These are phyloP conservation scores for Rhynchosporium graminicola DNA, from an alignment of 2,329 filamentous ascomycete species.

Conservation along the genomic window DNA sequence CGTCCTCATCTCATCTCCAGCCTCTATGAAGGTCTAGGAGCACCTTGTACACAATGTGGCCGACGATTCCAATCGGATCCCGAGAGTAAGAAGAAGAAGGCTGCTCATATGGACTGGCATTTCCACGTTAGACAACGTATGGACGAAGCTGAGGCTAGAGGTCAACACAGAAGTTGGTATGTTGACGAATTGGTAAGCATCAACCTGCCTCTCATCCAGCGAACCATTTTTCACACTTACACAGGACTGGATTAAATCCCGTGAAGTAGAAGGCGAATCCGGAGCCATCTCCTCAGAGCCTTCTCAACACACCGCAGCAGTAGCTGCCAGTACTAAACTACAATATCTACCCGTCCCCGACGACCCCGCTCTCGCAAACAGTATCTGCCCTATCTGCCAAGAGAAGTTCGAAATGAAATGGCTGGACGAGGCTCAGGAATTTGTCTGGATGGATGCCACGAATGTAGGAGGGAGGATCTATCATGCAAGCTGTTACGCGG, in stretches of 20 bases:
- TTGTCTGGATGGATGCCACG: slow-evolving; percentile 91
- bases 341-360: slow-evolving; percentile 83
- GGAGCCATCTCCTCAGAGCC: slow-evolving; percentile 44
- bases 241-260: slow-evolving; percentile 87
- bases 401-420: slow-evolving; percentile 92
- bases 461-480: slow-evolving; percentile 78
- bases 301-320: slow-evolving; percentile 43
- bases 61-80: slow-evolving; percentile 78
- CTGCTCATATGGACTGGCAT: slow-evolving; percentile 95
- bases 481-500: slow-evolving; percentile 85
- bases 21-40: slow-evolving; percentile 80
- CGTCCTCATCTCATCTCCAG: slow-evolving; percentile 72
- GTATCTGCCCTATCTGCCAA: slow-evolving; percentile 89
- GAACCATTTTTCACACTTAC: slow-evolving; percentile 23
- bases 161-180: slow-evolving; percentile 93
- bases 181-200: slow-evolving; percentile 76
- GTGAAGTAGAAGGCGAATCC: slow-evolving; percentile 71
- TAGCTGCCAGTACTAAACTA: slow-evolving; percentile 48
- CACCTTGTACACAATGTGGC: slow-evolving; percentile 89
- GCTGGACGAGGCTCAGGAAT: slow-evolving; percentile 91
- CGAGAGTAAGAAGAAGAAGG: slow-evolving; percentile 82
- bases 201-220: neutral
- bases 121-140: slow-evolving; percentile 91
- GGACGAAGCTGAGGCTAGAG: slow-evolving; percentile 80
- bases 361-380: slow-evolving; percentile 71